Evolutionary conservation across 345 rosid species (phyloP), one percentile per base, ranked within the genome.

Genomic region (Lumnitzera littorea): DNA sequence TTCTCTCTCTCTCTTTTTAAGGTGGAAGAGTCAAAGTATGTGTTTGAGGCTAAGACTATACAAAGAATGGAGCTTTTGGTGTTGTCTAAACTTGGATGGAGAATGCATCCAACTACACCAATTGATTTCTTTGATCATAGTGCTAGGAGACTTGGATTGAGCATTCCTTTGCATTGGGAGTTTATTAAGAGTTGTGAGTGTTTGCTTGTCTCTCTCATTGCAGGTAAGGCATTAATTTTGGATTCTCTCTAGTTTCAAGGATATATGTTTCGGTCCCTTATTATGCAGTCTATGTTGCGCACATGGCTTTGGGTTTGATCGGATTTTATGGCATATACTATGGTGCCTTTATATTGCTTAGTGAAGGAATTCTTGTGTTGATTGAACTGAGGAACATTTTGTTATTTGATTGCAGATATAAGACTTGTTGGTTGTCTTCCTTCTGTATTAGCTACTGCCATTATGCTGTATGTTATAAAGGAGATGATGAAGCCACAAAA

Each of bases 61-160:
- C 91, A 87, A 71, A 84, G 86, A 78, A 92, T 92, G 98, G 96
- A 89, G 82, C 86, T 91, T 70, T 70, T 87, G 76, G 69, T 89
- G 74, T 79, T 91, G 41, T 83, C 98, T 48, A 77, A 86, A 41
- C 96, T 92, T 24, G 72, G 70, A 24, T 92, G 96, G 96, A 78
- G 84, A 77, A 89, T 92, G 98, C 84, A 87, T 61, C 95, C 96
- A 15, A 88, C 87, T 51, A 89, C 98, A 15, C 89, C 96, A 54
- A 70, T 87, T 73, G 81, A 91, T 1, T 92, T 82, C 80, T 81
- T 91, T 43, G 81, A 89, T 76, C 85, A 85, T 76, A 78, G 89
- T 61, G 64, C 78, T 15, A 68, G 89, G 71, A 79, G 92, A 74
- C 78, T 85, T 50, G 94, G 91, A 48, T 67, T 87, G 61, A 76